These are phyloP conservation scores for Fraxinus sp. DNA, from an alignment of 305 asterid genomes.

Conservation along the genomic window DNA sequence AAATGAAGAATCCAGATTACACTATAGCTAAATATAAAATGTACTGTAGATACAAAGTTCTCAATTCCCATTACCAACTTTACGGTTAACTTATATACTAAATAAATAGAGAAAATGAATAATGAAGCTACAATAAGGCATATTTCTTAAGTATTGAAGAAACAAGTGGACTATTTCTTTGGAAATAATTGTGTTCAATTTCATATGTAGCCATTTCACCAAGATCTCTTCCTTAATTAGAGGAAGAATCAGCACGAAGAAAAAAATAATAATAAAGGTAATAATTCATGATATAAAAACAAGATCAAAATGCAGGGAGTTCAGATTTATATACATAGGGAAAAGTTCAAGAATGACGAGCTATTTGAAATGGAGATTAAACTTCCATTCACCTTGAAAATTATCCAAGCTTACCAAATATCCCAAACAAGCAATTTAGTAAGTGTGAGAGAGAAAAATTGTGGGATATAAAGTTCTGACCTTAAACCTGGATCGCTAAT, in stretches of 20 bases:
- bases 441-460: not conserved
- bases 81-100: not conserved
- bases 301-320: not conserved
- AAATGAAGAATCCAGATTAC: not conserved
- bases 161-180: not conserved
- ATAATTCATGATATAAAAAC: not conserved
- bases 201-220: not conserved
- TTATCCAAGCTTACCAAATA: not conserved
- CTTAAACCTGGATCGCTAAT: conserved; percentile 45
- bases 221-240: not conserved
- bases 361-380: not conserved
- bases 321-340: not conserved
- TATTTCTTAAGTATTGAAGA: not conserved
- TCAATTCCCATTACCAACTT: not conserved
- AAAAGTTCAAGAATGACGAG: not conserved
- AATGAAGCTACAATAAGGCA: not conserved
- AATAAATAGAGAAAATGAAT: not conserved
- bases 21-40: not conserved
- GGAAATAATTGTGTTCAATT: not conserved
- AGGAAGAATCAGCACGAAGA: not conserved
- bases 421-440: not conserved
- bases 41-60: not conserved
- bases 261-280: not conserved
- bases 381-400: not conserved
- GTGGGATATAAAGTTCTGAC: not conserved